A percentile compares a stretch with the other conserved stretches of the same genome.
These are phyloP conservation scores for Fusarium praegraminearum DNA, from an alignment of 2,329 filamentous ascomycete genomes.

Conservation along the genomic window DNA sequence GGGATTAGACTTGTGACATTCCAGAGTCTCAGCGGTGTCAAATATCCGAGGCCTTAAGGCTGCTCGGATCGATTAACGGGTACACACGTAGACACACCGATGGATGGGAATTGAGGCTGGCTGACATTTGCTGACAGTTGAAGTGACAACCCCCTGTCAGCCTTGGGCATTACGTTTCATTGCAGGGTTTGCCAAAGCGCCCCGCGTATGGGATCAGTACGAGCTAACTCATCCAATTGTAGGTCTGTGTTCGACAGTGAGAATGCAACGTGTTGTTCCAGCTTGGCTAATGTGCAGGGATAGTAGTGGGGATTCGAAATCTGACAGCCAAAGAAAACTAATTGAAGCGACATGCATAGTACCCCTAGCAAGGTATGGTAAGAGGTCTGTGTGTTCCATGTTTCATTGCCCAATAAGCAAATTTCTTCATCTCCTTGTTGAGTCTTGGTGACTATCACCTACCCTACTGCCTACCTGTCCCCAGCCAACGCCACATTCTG, in stretches of 20 bases:
- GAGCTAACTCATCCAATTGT: not conserved
- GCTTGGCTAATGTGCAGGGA: not conserved
- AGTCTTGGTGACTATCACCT: no score
- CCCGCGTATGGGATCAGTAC: not conserved
- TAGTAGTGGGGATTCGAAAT: not conserved
- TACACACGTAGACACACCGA: not conserved
- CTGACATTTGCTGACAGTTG: not conserved
- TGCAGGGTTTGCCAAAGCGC: not conserved
- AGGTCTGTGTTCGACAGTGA: not conserved
- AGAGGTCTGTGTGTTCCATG: not conserved
- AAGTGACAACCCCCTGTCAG: not conserved
- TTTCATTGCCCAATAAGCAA: no score
- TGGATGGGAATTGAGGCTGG: not conserved
- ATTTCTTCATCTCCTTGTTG: not conserved
- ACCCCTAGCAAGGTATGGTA: not conserved
- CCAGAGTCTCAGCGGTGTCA: not conserved
- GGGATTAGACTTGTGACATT: no score
- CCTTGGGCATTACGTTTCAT: not conserved
- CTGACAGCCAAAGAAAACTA: not conserved
- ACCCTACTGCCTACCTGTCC: not conserved
- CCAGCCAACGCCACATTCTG: slow-evolving; percentile 2
- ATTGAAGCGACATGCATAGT: not conserved
- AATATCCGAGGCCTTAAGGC: not conserved
- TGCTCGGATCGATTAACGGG: not conserved
- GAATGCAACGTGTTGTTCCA: not conserved